Base-by-base conservation (phyloP, 441 rosid genomes). In the Eruca vesicaria region DNA sequence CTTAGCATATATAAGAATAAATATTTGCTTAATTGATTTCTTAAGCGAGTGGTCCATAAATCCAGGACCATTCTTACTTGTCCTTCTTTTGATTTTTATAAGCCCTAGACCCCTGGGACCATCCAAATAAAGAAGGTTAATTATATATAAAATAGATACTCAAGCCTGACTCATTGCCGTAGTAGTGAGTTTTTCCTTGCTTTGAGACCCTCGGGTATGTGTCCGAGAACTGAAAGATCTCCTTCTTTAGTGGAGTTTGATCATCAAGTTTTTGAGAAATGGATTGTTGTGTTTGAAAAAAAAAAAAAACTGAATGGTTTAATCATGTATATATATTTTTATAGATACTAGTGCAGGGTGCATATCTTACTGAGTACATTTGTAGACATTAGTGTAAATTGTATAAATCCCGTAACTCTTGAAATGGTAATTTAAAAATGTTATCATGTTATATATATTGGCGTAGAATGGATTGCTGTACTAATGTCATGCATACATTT, bases 21-120 rank as follows among this genome's bases (percentile, higher is more conserved):
- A 48, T 48, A 6, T 10, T 48, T 36, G 63, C 15, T 61, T 21
- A 68, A 50, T 63, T n/a, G 69, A 69, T 41, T 55, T 62, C 58
- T 55, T 31, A 19, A 75, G 26, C 29, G 45, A 63, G 52, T 69
- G 68, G 76, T 65, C 68, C 72, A 33, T 23, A 32, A 2, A 64
- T 70, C 71, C 55, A 57, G 74, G 43, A n/a, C 23, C 69, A 12
- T 19, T 63, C 65, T 62, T 63, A 29, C 59, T 63, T 65, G 69
- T 75, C 38, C 59, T 63, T 53, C 68, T 69, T 62, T 69, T 62
- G 64, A 75, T 36, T 75, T 63, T 53, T 69, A 56, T 43, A 63
- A 56, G 35, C 71, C 75, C 80, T 57, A 64, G 71, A 76, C 58
- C 59, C 55, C 38, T 52, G 10, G 71, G 75, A 76, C 75, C 74